A percentile compares a stretch with the other conserved stretches of the same genome.
phyloP scores from a whole-genome alignment of 345 rosid species.

The Anastatica hierochuntica region DNA sequence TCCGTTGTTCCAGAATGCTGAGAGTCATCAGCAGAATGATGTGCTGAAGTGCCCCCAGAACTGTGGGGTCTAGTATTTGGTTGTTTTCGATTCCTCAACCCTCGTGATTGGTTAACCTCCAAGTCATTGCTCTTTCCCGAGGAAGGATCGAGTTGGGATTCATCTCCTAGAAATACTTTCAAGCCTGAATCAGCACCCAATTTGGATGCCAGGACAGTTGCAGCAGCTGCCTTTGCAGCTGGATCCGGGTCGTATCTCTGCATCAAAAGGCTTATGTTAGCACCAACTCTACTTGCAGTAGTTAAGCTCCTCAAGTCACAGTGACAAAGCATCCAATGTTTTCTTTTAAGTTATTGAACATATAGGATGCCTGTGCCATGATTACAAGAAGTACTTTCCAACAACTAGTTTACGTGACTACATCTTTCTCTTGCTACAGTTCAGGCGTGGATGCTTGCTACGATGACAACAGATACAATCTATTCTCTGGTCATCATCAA shows the following conservation, averaged over 20 bases:
- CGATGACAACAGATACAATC: background rate
- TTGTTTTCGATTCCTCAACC: constrained; percentile 70
- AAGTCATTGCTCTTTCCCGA: constrained; percentile 55
- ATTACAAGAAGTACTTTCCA: background rate
- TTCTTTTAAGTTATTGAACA: background rate
- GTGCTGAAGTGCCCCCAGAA: constrained; percentile 36
- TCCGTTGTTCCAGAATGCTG: constrained; percentile 28
- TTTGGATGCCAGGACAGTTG: constrained; percentile 88
- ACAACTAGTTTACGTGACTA: background rate
- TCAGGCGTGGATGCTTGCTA: background rate
- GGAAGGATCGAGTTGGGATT: constrained; percentile 35
- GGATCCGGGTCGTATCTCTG: constrained; percentile 97
- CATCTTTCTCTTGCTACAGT: background rate
- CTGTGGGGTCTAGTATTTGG: constrained; percentile 36
- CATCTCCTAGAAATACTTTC: constrained; percentile 65
- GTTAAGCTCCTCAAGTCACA: background rate
- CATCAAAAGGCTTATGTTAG: constrained; percentile 18
- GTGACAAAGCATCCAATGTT: background rate
- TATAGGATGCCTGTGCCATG: background rate
- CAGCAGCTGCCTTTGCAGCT: constrained; percentile 98
- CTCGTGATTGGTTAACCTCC: constrained; percentile 51
- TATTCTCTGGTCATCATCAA: no score
- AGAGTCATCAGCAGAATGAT: constrained; percentile 35
- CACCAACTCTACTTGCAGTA: constrained; percentile 6
- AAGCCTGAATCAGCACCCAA: constrained; percentile 91